A percentile compares a stretch with the other conserved stretches of the same genome.
Conservation (phyloP, 2,329 filamentous ascomycete species). For the Hypoxylon sp. region DNA sequence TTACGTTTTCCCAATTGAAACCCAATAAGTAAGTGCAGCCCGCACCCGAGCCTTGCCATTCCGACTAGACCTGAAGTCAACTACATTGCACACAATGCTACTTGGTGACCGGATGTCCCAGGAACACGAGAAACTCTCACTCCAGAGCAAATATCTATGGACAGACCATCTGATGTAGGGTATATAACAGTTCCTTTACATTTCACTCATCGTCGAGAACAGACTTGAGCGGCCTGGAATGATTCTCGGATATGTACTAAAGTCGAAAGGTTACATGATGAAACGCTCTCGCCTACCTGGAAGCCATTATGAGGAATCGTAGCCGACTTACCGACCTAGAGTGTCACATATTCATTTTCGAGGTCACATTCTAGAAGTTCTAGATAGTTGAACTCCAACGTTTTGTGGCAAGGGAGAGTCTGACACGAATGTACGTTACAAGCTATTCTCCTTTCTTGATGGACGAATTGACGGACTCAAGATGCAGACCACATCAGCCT, state of each 20-base stretch:
- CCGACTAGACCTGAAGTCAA: constrained; percentile 2
- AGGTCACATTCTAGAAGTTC: neutral
- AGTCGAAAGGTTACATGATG: neutral
- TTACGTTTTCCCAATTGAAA: neutral
- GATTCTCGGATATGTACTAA: neutral
- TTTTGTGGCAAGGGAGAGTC: neutral
- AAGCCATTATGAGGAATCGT: neutral
- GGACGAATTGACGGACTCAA: neutral
- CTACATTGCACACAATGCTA: neutral
- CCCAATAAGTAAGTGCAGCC: no score
- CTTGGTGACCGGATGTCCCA: no score
- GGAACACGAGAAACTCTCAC: no score
- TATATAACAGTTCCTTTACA: no score
- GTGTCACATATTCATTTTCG: neutral
- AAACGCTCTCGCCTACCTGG: neutral
- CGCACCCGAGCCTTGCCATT: neutral
- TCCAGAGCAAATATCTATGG: no score
- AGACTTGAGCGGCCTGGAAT: neutral
- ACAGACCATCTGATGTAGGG: no score
- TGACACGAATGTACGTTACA: neutral
- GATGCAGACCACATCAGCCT: constrained; percentile 1
- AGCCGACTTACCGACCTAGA: neutral
- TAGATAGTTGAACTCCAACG: neutral
- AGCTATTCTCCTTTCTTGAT: neutral
- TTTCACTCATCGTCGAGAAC: no score